Percentiles rank a stretch among this genome's conserved stretches.
Conservation (phyloP, 331 rosid species). For the Rosa hybrid region DNA sequence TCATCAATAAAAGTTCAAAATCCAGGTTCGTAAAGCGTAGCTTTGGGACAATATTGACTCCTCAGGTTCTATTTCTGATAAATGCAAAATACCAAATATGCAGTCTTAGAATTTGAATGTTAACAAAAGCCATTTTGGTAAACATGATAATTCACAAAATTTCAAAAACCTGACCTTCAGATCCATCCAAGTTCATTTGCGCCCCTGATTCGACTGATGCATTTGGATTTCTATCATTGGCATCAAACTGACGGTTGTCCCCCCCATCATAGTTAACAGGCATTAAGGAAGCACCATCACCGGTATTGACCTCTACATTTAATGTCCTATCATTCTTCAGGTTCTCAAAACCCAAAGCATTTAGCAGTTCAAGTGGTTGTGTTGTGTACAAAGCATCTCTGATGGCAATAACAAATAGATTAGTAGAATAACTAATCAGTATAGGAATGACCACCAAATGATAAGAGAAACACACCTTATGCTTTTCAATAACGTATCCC, state of each 20-base stretch:
- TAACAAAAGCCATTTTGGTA: constrained; percentile 22
- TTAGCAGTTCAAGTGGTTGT: constrained; percentile 90
- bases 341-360: constrained; percentile 72
- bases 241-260: constrained; percentile 48
- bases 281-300: constrained; percentile 41
- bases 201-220: constrained; percentile 37
- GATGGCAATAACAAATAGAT: constrained; percentile 27
- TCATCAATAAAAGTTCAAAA: background rate
- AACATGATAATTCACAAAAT: constrained; percentile 11
- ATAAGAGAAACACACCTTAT: constrained; percentile 55
- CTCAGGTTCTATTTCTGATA: background rate
- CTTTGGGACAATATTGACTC: background rate
- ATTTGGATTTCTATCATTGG: constrained; percentile 39
- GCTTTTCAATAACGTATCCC: constrained; percentile 94
- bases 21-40: background rate
- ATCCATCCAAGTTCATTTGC: constrained; percentile 51
- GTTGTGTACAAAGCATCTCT: constrained; percentile 95
- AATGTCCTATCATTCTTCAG: constrained; percentile 48
- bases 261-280: constrained; percentile 36
- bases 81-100: background rate
- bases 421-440: constrained; percentile 7
- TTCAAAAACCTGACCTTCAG: constrained; percentile 67
- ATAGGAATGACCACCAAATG: constrained; percentile 27
- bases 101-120: constrained; percentile 25
- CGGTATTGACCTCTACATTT: constrained; percentile 38